Evolutionary conservation across 805 yeast species (phyloP), one percentile per base, ranked within the genome.

Genomic region (Lipomyces sp.): DNA sequence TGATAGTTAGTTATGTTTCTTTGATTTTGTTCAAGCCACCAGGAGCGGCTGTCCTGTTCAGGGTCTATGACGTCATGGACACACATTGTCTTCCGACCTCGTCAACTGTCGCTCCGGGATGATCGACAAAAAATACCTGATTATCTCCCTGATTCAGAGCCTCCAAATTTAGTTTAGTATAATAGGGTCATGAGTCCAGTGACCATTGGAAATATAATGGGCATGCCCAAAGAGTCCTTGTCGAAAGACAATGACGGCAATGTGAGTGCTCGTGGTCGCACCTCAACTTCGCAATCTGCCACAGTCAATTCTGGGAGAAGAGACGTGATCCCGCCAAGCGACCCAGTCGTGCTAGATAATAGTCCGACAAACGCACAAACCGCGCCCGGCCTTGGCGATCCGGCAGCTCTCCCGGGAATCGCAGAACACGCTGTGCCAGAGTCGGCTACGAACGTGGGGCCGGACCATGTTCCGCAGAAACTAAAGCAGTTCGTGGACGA

Each of bases 401-500:
- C 48, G n/a, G 24, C 24, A n/a, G 24, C 24, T 24, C 24, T 15
- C 10, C 24, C 48, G 24, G n/a, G 48, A 18, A 42, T 42, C n/a
- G 15, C 48, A 8, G 5, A 24, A 24, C 24, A 42, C n/a, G 18
- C 24, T n/a, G 24, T 15, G 18, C 48, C 48, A 0, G 48, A n/a
- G 48, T 11, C 48, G n/a, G 48, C 48, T 15, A n/a, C 48, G 48
- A 15, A 7, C n/a, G 48, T 42, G 24, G 48, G n/a, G 18, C 2
- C 48, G 7, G n/a, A 42, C 48, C 24, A 42, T 15, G 48, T 42
- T n/a, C 15, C 54, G 30, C 30, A 56, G 32, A 29, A 32, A 45
- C 13, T 62, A 18, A 54, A 29, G 29, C 29, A 39, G 7, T 67
- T 65, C 39, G 69, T 67, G 48, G 34, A 53, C 13, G 39, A 51